These are phyloP conservation scores for Colletotrichum lindemuthianum DNA, from an alignment of 2,329 filamentous ascomycete genomes.

Conservation along the genomic window DNA sequence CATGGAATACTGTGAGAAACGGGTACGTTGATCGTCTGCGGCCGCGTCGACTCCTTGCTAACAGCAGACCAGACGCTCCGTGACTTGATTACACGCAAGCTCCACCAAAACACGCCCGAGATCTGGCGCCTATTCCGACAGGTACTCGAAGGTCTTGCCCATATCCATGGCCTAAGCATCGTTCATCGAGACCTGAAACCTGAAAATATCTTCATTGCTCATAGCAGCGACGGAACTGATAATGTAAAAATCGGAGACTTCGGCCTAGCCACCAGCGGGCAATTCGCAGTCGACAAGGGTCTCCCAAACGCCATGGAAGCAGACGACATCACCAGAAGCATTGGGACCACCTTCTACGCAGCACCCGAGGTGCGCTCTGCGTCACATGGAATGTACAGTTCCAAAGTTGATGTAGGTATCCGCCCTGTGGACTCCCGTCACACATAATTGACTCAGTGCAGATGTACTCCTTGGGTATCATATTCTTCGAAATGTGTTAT, in stretches of 20 bases:
- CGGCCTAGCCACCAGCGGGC: constrained; percentile 89
- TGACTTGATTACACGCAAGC: constrained; percentile 81
- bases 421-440: constrained; percentile 3
- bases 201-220: constrained; percentile 91
- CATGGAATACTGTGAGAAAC: constrained; percentile 98
- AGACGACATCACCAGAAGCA: constrained; percentile 75
- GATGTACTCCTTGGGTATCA: constrained; percentile 98
- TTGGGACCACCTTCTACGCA: constrained; percentile 88
- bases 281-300: constrained; percentile 72
- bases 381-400: constrained; percentile 81
- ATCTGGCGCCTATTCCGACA: constrained; percentile 93
- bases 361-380: constrained; percentile 89
- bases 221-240: constrained; percentile 75
- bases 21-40: constrained; percentile 58
- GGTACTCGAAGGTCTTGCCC: constrained; percentile 86
- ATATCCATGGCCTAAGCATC: constrained; percentile 91
- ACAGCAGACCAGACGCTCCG: constrained; percentile 73
- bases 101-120: constrained; percentile 79
- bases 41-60: neutral
- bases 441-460: constrained; percentile 43
- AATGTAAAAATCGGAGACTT: constrained; percentile 98
- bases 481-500: constrained; percentile 98
- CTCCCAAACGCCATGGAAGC: constrained; percentile 54
- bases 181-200: constrained; percentile 97
- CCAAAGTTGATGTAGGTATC: constrained; percentile 84